Conservation (phyloP, 192 early-diverging fungal genomes). For the Gamsiella multidivaricata region DNA sequence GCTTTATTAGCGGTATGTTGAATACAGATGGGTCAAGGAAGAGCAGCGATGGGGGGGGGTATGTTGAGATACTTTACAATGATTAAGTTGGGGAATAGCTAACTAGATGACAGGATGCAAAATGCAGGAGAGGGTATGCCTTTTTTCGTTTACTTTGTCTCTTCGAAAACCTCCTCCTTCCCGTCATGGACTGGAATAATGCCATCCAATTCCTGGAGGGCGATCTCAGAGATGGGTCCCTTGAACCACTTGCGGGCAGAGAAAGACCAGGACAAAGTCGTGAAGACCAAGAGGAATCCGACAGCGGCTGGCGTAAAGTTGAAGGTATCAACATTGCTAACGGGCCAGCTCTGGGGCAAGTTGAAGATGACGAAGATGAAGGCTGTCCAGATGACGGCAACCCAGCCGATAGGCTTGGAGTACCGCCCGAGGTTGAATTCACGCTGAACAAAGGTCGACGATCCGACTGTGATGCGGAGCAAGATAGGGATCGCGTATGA, state of each 20-base stretch:
- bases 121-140: background rate
- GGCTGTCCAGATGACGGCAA: constrained; percentile 55
- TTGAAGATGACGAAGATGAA: constrained; percentile 58
- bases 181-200: constrained; percentile 3
- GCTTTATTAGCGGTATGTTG: constrained; percentile 1
- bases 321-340: constrained; percentile 39
- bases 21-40: background rate
- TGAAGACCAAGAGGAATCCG: constrained; percentile 52
- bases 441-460: constrained; percentile 52
- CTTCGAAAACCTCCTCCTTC: constrained; percentile 6
- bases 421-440: constrained; percentile 56
- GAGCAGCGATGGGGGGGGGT: background rate
- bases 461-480: constrained; percentile 50
- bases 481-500: constrained; percentile 56
- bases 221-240: constrained; percentile 53
- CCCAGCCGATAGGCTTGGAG: constrained; percentile 49
- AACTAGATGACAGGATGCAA: background rate
- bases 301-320: constrained; percentile 57
- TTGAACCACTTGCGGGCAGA: constrained; percentile 54
- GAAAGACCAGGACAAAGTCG: constrained; percentile 52
- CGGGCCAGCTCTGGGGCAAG: constrained; percentile 56
- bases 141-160: constrained; percentile 11
- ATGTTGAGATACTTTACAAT: constrained; percentile 21
- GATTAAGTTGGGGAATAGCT: background rate
- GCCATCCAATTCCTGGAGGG: constrained; percentile 39